Evolutionary conservation across 495 filamentous ascomycete species (phyloP).

Genomic region (Hypoxylon intermedium): DNA sequence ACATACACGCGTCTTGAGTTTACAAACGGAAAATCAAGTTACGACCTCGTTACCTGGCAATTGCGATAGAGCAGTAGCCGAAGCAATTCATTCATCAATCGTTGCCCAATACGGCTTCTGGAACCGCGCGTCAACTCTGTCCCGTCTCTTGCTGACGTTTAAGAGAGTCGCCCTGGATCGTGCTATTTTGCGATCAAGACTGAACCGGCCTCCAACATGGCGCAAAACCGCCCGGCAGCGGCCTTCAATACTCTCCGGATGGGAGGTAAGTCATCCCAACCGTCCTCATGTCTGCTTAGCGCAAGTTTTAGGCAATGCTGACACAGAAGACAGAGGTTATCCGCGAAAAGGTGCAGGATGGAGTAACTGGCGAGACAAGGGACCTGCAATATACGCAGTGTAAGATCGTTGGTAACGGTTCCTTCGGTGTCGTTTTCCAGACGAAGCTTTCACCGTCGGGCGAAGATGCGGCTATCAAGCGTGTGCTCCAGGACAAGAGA

Average conservation of each 20-base stretch:
- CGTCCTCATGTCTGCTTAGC: conserved; percentile 6
- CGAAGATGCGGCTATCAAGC: conserved; percentile 98
- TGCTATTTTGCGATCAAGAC: conserved; percentile 38
- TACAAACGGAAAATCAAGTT: neutral
- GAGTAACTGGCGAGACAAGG: conserved; percentile 90
- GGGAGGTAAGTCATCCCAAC: conserved; percentile 55
- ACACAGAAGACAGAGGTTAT: conserved; percentile 77
- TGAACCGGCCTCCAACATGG: conserved; percentile 48
- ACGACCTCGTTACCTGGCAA: conserved; percentile 37
- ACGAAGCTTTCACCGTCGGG: conserved; percentile 96
- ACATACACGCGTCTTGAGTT: too few relatives aligned
- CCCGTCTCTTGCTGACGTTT: conserved; percentile 45
- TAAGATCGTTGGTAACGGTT: conserved; percentile 99
- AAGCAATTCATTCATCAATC: conserved; percentile 41
- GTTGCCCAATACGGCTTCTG: conserved; percentile 59
- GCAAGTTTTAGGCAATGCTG: conserved; percentile 16
- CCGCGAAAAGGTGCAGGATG: conserved; percentile 98
- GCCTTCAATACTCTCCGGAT: conserved; percentile 62
- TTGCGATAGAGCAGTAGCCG: conserved; percentile 40
- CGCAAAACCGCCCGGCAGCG: conserved; percentile 57
- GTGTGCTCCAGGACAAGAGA: conserved; percentile 96
- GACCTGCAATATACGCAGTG: conserved; percentile 99
- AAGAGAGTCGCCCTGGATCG: conserved; percentile 40
- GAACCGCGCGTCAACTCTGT: conserved; percentile 38
- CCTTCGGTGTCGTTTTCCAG: conserved; percentile 98